A percentile compares a stretch with the other conserved stretches of the same genome.
Conservation (phyloP, 208 protist genomes). For the Leishmania guyanensis region DNA sequence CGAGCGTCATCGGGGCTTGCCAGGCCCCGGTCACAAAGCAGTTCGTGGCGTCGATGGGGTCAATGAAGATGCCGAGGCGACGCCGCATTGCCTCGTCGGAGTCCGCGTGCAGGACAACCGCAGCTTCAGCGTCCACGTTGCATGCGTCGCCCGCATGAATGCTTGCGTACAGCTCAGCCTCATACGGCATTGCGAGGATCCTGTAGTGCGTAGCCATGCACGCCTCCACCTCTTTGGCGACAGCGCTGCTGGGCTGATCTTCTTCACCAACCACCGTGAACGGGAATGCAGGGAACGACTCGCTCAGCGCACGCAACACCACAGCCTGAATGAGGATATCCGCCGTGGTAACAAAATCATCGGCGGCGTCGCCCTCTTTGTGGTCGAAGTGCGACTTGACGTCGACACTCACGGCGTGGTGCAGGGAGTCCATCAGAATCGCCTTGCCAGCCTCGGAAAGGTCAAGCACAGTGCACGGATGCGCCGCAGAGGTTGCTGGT, state of each 20-base stretch:
- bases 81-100: slow-evolving; percentile 40
- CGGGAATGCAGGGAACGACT: slow-evolving; percentile 38
- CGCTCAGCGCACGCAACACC: slow-evolving; percentile 31
- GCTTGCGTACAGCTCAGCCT: slow-evolving; percentile 28
- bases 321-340: slow-evolving; percentile 64
- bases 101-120: slow-evolving; percentile 21
- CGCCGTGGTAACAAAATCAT: slow-evolving; percentile 68
- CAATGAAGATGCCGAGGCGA: slow-evolving; percentile 77
- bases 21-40: slow-evolving; percentile 73
- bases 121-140: neutral
- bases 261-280: slow-evolving; percentile 74
- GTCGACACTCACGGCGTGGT: slow-evolving; percentile 30
- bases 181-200: slow-evolving; percentile 19
- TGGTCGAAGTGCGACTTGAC: slow-evolving; percentile 50
- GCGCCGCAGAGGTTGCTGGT: neutral
- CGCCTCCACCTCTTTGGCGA: slow-evolving; percentile 20
- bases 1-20: slow-evolving; percentile 71
- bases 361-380: slow-evolving; percentile 38
- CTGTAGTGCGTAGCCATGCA: slow-evolving; percentile 37
- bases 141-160: neutral
- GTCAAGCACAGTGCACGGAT: slow-evolving; percentile 40
- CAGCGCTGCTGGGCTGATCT: slow-evolving; percentile 22
- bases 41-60: slow-evolving; percentile 86
- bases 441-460: slow-evolving; percentile 16
- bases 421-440: slow-evolving; percentile 28